These are phyloP conservation scores for Carallia pectinifolia DNA, from an alignment of 345 rosid genomes.

Conservation along the genomic window DNA sequence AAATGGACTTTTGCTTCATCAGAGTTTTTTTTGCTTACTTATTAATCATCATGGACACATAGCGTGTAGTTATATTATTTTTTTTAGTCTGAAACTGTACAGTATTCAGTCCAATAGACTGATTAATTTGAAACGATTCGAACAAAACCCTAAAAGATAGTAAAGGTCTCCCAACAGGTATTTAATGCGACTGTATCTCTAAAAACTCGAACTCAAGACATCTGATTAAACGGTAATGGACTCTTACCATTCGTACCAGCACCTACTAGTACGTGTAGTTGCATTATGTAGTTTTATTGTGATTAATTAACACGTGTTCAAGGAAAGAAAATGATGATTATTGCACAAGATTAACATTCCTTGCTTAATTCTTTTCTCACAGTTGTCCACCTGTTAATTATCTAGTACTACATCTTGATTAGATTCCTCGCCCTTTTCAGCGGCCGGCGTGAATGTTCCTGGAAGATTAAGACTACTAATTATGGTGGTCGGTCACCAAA, in stretches of 20 bases:
- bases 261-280: conserved; percentile 4
- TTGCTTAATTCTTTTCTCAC: background rate
- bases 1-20: background rate
- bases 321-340: conserved; percentile 6
- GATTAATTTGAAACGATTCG: too few species aligned
- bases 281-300: conserved; percentile 5
- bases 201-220: too few species aligned
- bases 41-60: background rate
- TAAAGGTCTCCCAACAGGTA: too few species aligned
- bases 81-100: too few species aligned
- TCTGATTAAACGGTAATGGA: too few species aligned
- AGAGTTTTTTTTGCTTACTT: too few species aligned
- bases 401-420: background rate
- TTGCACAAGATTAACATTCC: background rate
- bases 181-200: too few species aligned
- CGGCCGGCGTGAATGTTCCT: conserved; percentile 15
- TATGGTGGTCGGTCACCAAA: background rate
- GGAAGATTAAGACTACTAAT: conserved; percentile 20
- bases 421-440: conserved; percentile 4
- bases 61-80: conserved; percentile 15
- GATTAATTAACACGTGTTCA: conserved; percentile 20
- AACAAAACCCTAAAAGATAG: too few species aligned
- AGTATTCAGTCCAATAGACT: too few species aligned
- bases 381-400: background rate
- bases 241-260: too few species aligned